These are phyloP conservation scores for Debaryomyces maramus DNA, from an alignment of 805 yeast genomes.

Conservation along the genomic window DNA sequence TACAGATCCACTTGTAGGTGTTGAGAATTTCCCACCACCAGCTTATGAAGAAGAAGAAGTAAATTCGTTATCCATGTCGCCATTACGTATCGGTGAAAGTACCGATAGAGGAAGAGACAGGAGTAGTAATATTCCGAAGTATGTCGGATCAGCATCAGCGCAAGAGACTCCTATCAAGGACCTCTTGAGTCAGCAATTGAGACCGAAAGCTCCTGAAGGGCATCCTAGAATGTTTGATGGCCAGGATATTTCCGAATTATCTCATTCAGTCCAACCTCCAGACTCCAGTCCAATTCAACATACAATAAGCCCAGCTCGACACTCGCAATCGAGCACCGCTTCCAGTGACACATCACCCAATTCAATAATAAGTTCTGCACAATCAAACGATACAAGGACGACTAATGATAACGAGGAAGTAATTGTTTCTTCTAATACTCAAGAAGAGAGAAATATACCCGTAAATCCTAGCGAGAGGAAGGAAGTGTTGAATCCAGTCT, in stretches of 20 bases:
- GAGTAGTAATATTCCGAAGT: conserved; percentile 7
- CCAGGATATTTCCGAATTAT: conserved; percentile 4
- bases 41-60: conserved; percentile 27
- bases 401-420: neutral
- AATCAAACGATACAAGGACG: neutral
- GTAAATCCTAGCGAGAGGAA: neutral
- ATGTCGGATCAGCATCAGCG: neutral
- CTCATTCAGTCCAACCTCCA: conserved; percentile 1
- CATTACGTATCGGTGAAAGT: conserved; percentile 21
- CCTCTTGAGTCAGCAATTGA: conserved; percentile 15
- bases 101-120: neutral
- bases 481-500: neutral
- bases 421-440: neutral
- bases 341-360: neutral
- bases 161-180: conserved; percentile 16
- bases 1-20: conserved; percentile 15
- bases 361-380: neutral
- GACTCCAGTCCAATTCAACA: neutral
- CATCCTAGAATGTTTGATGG: conserved; percentile 1
- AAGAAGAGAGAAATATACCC: too few relatives aligned
- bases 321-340: neutral
- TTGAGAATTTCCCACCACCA: conserved; percentile 22
- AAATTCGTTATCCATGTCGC: conserved; percentile 17
- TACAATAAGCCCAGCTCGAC: neutral
- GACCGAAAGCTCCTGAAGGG: neutral